Evolutionary conservation across 2,329 filamentous ascomycete species (phyloP).

Genomic region (Phialophora macrospora): DNA sequence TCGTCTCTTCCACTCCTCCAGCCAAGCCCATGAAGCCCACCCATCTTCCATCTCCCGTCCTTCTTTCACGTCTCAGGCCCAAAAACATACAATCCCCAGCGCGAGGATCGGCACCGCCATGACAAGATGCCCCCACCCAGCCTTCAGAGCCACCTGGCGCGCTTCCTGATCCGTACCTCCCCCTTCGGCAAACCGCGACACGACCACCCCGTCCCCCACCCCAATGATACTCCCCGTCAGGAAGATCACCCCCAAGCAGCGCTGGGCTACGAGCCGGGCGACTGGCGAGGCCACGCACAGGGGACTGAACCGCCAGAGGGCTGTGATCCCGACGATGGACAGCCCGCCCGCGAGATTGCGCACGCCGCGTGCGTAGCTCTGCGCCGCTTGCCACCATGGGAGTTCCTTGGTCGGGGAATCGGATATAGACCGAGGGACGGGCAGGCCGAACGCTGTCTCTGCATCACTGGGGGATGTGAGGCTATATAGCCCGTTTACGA

Average conservation of each 20-base stretch:
- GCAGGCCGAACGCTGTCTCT: slow-evolving; percentile 8
- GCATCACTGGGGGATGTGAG: slow-evolving; percentile 4
- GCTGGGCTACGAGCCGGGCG: not conserved
- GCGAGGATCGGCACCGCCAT: slow-evolving; percentile 10
- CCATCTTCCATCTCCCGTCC: not conserved
- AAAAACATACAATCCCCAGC: slow-evolving; percentile 10
- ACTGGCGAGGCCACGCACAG: slow-evolving; percentile 12
- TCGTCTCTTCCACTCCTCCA: too few species aligned
- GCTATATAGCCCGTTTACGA: slow-evolving; percentile 6
- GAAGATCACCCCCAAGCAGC: slow-evolving; percentile 14
- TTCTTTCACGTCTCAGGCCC: not conserved
- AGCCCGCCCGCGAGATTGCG: slow-evolving; percentile 3
- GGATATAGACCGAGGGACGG: not conserved
- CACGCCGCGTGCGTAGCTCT: slow-evolving; percentile 8
- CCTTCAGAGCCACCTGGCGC: slow-evolving; percentile 4
- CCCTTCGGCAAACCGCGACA: not conserved
- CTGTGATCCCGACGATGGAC: slow-evolving; percentile 9
- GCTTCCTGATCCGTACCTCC: not conserved
- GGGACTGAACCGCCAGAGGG: slow-evolving; percentile 10
- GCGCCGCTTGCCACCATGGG: slow-evolving; percentile 8
- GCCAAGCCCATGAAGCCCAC: too few species aligned
- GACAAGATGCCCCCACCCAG: slow-evolving; percentile 11
- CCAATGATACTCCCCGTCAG: slow-evolving; percentile 7
- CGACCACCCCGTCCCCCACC: slow-evolving; percentile 6
- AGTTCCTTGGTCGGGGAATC: slow-evolving; percentile 6